Percentiles rank a stretch among this genome's conserved stretches.
Conservation (phyloP, 1,284 basidiomycete species). For the Somion occarium region DNA sequence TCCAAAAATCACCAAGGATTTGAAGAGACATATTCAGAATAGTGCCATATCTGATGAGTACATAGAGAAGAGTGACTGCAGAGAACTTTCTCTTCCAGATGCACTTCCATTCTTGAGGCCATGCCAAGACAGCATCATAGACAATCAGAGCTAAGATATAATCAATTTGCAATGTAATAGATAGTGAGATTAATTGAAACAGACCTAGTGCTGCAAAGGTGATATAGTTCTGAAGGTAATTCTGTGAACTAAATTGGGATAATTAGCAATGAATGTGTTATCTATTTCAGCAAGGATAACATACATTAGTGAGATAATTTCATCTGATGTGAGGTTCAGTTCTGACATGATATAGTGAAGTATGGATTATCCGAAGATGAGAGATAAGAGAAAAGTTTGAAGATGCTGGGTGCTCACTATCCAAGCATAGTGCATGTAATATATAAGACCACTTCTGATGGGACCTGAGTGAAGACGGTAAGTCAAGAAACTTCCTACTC, state of each 20-base stretch:
- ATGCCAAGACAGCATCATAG: not conserved
- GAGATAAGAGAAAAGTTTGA: no score
- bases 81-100: not conserved
- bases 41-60: not conserved
- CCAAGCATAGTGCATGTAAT: no score
- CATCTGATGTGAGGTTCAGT: not conserved
- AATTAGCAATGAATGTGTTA: not conserved
- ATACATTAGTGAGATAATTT: not conserved
- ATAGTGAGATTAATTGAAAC: not conserved
- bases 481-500: no score
- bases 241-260: not conserved
- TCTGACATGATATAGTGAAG: no score
- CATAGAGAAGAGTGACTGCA: not conserved
- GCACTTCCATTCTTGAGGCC: not conserved
- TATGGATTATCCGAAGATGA: no score
- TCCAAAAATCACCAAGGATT: not conserved
- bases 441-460: no score
- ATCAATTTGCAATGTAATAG: not conserved
- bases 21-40: not conserved
- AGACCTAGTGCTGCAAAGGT: not conserved
- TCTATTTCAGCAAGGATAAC: not conserved
- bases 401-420: no score
- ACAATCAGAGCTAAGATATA: not conserved
- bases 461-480: no score
- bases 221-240: no score